Conservation (phyloP, 192 early-diverging fungal species). For the Coemansia sp. region DNA sequence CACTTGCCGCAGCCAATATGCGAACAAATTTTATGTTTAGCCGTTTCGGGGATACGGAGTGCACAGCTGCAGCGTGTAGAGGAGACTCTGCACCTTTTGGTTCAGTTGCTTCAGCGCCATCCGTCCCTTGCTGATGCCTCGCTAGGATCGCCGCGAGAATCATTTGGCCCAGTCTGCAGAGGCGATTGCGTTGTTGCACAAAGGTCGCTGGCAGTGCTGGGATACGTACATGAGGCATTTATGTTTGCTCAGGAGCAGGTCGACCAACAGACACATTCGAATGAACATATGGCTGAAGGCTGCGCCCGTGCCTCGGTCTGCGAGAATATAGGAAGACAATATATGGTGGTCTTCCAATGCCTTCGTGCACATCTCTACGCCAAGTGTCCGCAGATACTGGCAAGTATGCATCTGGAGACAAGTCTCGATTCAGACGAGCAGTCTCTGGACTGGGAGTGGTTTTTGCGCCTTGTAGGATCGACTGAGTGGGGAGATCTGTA, state of each 20-base stretch:
- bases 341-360: slow-evolving; percentile 32
- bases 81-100: slow-evolving; percentile 25
- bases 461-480: slow-evolving; percentile 11
- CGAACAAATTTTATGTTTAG: slow-evolving; percentile 23
- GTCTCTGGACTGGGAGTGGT: slow-evolving; percentile 11
- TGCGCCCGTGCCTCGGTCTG: neutral
- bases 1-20: slow-evolving; percentile 19
- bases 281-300: neutral
- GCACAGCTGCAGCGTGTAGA: slow-evolving; percentile 33
- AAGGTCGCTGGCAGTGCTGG: slow-evolving; percentile 20
- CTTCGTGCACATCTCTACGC: slow-evolving; percentile 8
- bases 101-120: slow-evolving; percentile 32
- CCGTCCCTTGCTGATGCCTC: slow-evolving; percentile 6
- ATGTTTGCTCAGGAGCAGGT: slow-evolving; percentile 42
- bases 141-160: neutral
- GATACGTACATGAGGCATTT: slow-evolving; percentile 44
- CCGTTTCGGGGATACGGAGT: slow-evolving; percentile 38
- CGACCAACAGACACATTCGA: neutral
- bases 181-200: slow-evolving; percentile 18
- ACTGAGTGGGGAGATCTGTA: slow-evolving; percentile 39
- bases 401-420: neutral
- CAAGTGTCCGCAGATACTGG: neutral
- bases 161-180: neutral
- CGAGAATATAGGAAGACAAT: slow-evolving; percentile 26
- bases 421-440: neutral